A percentile compares a stretch with the other conserved stretches of the same genome.
phyloP scores from a whole-genome alignment of 2,329 filamentous ascomycete species.

The Colletotrichum agaves region DNA sequence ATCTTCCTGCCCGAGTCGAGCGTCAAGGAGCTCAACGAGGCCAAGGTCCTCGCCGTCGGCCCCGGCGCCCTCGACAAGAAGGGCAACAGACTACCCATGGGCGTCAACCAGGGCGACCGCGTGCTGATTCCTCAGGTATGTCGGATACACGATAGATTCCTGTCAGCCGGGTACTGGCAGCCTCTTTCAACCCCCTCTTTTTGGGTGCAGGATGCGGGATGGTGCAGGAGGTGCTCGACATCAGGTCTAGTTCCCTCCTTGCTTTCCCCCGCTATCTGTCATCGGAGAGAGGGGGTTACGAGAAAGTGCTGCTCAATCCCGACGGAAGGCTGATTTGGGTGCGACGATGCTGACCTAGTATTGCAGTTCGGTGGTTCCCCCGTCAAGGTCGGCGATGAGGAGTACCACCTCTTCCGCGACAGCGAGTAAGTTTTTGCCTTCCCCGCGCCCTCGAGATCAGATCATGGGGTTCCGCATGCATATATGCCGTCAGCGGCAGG shows the following conservation, averaged over 20 bases:
- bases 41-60: constrained; percentile 93
- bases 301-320: background rate
- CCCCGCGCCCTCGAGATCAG: too few species aligned
- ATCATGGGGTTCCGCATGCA: background rate
- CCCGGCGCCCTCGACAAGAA: constrained; percentile 89
- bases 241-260: background rate
- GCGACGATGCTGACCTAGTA: constrained; percentile 1
- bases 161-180: background rate
- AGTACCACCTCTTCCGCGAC: constrained; percentile 96
- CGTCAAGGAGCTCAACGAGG: constrained; percentile 99
- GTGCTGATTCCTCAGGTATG: constrained; percentile 95
- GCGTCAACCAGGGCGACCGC: constrained; percentile 85
- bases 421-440: constrained; percentile 80
- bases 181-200: constrained; percentile 15
- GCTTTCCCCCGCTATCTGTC: background rate
- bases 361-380: constrained; percentile 88
- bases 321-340: background rate
- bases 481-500: background rate
- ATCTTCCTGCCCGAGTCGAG: constrained; percentile 98
- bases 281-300: background rate
- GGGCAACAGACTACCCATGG: constrained; percentile 86
- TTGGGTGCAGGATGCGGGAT: constrained; percentile 17
- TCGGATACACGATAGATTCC: constrained; percentile 20
- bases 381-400: constrained; percentile 97
- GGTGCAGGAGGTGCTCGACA: background rate